Conservation (phyloP, 768 basidiomycete genomes). For the Tylopilus plumbeoviolaceoides region DNA sequence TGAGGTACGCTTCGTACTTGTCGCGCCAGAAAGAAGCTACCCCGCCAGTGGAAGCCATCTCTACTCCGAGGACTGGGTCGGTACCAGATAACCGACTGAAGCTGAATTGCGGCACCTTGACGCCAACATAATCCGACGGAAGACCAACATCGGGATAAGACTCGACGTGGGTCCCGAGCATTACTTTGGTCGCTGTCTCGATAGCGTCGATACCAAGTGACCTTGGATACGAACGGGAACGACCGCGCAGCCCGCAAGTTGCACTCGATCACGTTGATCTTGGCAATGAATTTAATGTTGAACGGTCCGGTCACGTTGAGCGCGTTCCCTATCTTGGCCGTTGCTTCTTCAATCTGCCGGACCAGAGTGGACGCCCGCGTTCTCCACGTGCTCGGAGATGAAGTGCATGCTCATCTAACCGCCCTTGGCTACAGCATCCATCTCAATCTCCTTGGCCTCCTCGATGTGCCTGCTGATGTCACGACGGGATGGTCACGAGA, state of each 20-base stretch:
- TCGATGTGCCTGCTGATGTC: slow-evolving; percentile 99
- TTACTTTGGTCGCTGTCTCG: slow-evolving; percentile 98
- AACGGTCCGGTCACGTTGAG: slow-evolving; percentile 97
- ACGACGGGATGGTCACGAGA: slow-evolving; percentile 97
- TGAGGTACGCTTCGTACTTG: slow-evolving; percentile 98
- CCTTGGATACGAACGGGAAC: slow-evolving; percentile 99
- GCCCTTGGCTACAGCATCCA: slow-evolving; percentile 97
- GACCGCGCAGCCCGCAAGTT: slow-evolving; percentile 96
- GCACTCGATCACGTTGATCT: slow-evolving; percentile 99
- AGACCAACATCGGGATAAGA: slow-evolving; percentile 89
- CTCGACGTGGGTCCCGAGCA: slow-evolving; percentile 87
- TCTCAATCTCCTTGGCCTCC: slow-evolving; percentile 99
- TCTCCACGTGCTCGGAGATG: slow-evolving; percentile 99
- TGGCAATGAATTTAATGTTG: slow-evolving; percentile 99
- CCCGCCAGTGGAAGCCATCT: slow-evolving; percentile 99
- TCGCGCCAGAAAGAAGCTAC: slow-evolving; percentile 97
- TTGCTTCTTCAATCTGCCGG: slow-evolving; percentile 93
- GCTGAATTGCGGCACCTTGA: slow-evolving; percentile 99
- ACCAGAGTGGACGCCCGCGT: slow-evolving; percentile 97
- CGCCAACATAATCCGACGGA: slow-evolving; percentile 91
- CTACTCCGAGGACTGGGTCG: slow-evolving; percentile 97
- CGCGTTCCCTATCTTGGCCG: slow-evolving; percentile 94
- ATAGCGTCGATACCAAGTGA: slow-evolving; percentile 97
- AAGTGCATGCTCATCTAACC: slow-evolving; percentile 99
- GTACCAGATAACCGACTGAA: slow-evolving; percentile 96